These are phyloP conservation scores for Davidsoniella virescens DNA, from an alignment of 2,329 filamentous ascomycete genomes.

Conservation along the genomic window DNA sequence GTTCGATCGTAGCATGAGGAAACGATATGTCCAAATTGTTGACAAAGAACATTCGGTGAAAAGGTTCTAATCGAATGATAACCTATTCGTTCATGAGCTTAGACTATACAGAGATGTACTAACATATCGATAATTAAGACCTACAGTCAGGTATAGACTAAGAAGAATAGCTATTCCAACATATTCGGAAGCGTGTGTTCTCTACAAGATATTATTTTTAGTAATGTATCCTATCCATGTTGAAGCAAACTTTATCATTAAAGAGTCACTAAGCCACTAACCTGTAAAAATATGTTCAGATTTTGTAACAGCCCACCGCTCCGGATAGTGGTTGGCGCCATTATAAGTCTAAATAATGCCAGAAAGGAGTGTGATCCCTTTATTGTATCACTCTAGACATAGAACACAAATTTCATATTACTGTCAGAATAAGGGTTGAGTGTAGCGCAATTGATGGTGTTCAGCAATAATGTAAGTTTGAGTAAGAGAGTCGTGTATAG, in stretches of 20 bases:
- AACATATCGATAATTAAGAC: slow-evolving; percentile 13
- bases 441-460: no score
- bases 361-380: no score
- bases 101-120: neutral
- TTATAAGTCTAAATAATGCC: no score
- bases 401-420: no score
- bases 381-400: no score
- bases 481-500: no score
- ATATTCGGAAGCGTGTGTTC: slow-evolving; percentile 80
- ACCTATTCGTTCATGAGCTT: neutral
- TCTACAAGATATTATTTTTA: slow-evolving; percentile 25
- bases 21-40: slow-evolving; percentile 73
- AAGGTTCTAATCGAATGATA: slow-evolving; percentile 57
- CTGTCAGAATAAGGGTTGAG: no score
- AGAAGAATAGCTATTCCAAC: slow-evolving; percentile 59
- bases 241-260: neutral
- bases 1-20: slow-evolving; percentile 69
- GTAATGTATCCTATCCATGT: neutral
- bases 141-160: slow-evolving; percentile 45
- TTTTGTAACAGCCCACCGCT: neutral
- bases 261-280: no score
- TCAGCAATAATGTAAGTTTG: no score
- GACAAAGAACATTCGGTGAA: slow-evolving; percentile 87
- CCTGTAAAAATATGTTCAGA: no score
- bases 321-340: neutral